Conservation (phyloP, 352 stramenopile genomes). For the Globisporangium iwayamae region DNA sequence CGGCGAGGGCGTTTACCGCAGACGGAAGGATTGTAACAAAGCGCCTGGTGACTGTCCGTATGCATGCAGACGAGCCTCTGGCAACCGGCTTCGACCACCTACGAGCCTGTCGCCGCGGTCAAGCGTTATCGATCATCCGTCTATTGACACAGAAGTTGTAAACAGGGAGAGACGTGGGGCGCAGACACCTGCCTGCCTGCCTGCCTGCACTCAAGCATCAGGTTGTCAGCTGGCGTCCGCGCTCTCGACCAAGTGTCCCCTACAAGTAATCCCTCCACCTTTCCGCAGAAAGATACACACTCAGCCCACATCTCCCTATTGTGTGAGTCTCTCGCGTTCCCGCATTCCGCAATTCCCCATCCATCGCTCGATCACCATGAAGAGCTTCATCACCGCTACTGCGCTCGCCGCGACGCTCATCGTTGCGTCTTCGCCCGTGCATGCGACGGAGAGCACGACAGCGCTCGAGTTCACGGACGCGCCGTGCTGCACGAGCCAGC, state of each 20-base stretch:
- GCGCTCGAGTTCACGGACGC: constrained; percentile 16
- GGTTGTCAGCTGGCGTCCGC: neutral
- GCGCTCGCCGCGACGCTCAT: neutral
- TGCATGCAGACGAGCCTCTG: neutral
- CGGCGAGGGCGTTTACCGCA: neutral
- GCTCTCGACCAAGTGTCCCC: neutral
- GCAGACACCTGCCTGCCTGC: neutral
- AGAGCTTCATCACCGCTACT: neutral
- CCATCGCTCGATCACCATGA: neutral
- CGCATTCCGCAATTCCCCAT: neutral
- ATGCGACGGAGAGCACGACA: constrained; percentile 15
- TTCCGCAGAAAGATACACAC: neutral
- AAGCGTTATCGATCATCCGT: neutral
- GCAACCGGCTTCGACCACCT: neutral
- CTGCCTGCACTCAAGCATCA: neutral
- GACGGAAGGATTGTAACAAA: neutral
- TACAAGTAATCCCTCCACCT: neutral
- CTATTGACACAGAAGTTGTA: neutral
- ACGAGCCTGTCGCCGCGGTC: neutral
- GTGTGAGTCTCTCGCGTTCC: neutral
- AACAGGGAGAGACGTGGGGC: neutral
- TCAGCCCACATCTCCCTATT: too few relatives aligned
- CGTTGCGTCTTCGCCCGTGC: neutral
- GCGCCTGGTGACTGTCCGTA: neutral
- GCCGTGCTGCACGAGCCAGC: constrained; percentile 9